Evolutionary conservation across 2,329 filamentous ascomycete genomes (phyloP), one percentile per base, ranked within the genome.

Genomic region (Cladobotryum mycophilum): DNA sequence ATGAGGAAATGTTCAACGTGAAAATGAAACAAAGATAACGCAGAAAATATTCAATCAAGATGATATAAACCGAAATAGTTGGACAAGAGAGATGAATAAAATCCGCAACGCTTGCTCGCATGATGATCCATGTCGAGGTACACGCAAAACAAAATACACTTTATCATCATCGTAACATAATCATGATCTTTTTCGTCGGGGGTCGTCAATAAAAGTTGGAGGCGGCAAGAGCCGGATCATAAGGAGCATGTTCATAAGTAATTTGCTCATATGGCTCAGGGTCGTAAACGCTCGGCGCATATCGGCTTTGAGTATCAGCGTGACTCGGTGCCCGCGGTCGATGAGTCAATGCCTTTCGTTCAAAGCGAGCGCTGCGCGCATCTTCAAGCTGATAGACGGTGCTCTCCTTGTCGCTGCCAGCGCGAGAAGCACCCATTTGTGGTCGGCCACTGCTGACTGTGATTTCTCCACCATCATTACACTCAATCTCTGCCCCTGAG

Each of bases 391-490:
- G 67, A 49, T 76, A 76, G 34, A 73, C 62, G 48, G 74, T 75
- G 61, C 72, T 76, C 12, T 71, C 72, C 48, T 69, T 70, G 54
- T 84, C 81, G 59, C 77, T 81, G 44, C 71, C 75, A 45, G 69
- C 66, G 34, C 71, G 69, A 51, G 66, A 65, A 45, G 58, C 58
- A 34, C 55, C 53, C 17, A 52, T 53, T 41, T 55, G 58, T 18
- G 54, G 52, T 38, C 51, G 54, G 52, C 65, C 59, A 55, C 66
- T 59, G 43, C 71, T 70, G 55, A 82, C 76, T 55, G 76, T 81
- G 57, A 85, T 79, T 58, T 82, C 80, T 18, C 80, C 79, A 36
- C 80, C 80, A 45, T 81, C 76, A 37, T 63, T 69, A 61, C 78
- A 82, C 57, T 79, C 74, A 58, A 85, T 81, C 61, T 81, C 77